phyloP scores from a whole-genome alignment of 257 asterid species.

The Forsythia suspensa region DNA sequence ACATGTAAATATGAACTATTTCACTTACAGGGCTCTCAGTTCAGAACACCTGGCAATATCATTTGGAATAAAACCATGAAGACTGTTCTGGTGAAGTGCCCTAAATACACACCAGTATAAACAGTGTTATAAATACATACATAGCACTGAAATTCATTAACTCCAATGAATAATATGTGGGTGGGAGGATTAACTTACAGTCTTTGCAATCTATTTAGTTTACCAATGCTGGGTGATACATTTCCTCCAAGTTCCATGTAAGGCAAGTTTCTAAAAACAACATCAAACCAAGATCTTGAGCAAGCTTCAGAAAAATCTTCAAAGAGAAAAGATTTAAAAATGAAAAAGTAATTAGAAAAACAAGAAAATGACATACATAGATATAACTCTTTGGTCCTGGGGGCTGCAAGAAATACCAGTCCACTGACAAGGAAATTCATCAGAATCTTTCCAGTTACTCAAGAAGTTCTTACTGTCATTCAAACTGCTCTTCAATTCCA shows the following conservation, averaged over 20 bases:
- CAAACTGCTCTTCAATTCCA: conserved; percentile 80
- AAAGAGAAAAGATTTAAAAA: not conserved
- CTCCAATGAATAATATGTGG: not conserved
- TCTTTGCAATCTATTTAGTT: conserved; percentile 71
- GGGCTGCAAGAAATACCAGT: conserved; percentile 84
- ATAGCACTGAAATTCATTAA: not conserved
- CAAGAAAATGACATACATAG: conserved; percentile 59
- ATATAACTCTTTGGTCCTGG: conserved; percentile 70
- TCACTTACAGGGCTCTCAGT: conserved; percentile 87
- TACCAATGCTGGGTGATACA: conserved; percentile 80
- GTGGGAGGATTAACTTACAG: conserved; percentile 50
- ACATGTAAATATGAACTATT: not conserved
- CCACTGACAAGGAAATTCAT: conserved; percentile 84
- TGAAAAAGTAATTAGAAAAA: not conserved
- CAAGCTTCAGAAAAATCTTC: not conserved
- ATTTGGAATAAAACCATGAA: conserved; percentile 77
- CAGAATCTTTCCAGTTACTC: conserved; percentile 74
- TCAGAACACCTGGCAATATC: conserved; percentile 75
- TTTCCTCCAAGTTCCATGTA: conserved; percentile 85
- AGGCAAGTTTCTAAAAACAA: conserved; percentile 72
- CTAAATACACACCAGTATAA: conserved; percentile 31
- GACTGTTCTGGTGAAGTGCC: conserved; percentile 92
- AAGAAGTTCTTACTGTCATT: conserved; percentile 73
- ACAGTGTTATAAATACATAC: conserved; percentile 13
- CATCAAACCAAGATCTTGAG: not conserved